Evolutionary conservation across 331 rosid species (phyloP), one percentile per base, ranked within the genome.

Genomic region (Malus hybrid): DNA sequence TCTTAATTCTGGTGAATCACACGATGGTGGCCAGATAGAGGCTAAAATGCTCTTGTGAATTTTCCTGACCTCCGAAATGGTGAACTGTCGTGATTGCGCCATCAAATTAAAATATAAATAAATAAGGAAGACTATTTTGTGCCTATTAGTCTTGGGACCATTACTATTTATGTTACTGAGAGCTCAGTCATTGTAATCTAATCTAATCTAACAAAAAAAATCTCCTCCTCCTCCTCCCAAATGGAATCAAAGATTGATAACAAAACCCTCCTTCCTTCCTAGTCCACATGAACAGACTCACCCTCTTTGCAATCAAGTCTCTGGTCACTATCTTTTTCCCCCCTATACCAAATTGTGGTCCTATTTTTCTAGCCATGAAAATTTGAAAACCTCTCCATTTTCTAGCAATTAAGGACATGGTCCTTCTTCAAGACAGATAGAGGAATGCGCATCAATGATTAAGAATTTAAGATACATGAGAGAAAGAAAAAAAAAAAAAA

Each of bases 181-280:
- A 77, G 82, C 67, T 89, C 80, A 75, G 81, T 81, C 83, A 70
- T 81, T 6, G 59, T 70, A 73, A 88, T 80, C 90, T 80, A 79
- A n/a, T 64, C 12, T 2, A 6, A 33, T 6, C 46, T 9, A 39
- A 9, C 4, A 36, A 39, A 6, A 15, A 18, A 16, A 16, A 50
- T 57, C 12, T 57, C 7, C 7, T 22, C 27, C 29, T 52, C 4
- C 48, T 42, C 48, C 18, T 20, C 34, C 44, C 59, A 39, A 42
- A 52, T 7, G 27, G 63, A 16, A 79, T 67, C 27, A 16, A 46
- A 79, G 50, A 39, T 69, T 69, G 36, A 13, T 52, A 55, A 20
- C 62, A n/a, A 71, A 18, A 6, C 55, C 27, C 31, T 29, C 67
- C 54, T 24, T 39, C 46, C 46, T 39, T 27, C 34, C 1, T n/a